Evolutionary conservation across 106 monocot genomes (phyloP).

Genomic region (Vanilla planifolia): DNA sequence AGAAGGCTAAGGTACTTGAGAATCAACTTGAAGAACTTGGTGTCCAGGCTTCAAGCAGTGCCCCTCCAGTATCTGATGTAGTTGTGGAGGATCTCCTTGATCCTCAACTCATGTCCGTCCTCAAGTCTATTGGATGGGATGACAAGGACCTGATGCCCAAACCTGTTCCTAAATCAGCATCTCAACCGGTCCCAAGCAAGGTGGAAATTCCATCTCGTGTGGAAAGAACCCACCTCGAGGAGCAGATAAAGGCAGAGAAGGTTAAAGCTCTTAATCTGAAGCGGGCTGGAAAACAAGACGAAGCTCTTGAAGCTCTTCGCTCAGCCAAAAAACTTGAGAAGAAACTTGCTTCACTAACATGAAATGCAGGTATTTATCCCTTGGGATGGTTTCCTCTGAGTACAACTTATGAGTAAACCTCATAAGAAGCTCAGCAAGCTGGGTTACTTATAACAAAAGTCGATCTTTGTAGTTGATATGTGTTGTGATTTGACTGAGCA

Average conservation of each 20-base stretch:
- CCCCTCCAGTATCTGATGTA: conserved; percentile 14
- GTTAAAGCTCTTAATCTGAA: conserved; percentile 67
- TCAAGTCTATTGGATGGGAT: conserved; percentile 79
- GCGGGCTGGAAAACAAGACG: conserved; percentile 67
- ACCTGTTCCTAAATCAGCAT: conserved; percentile 20
- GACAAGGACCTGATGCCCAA: conserved; percentile 32
- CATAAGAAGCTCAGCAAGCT: too few relatives aligned
- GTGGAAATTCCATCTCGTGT: background rate
- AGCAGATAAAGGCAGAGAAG: conserved; percentile 85
- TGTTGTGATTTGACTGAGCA: too few relatives aligned
- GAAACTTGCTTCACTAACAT: conserved; percentile 39
- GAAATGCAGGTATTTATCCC: background rate
- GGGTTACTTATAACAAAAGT: too few relatives aligned
- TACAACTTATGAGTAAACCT: too few relatives aligned
- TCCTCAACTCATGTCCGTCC: conserved; percentile 80
- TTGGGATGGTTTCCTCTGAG: too few relatives aligned
- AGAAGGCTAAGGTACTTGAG: conserved; percentile 75
- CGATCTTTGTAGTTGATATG: too few relatives aligned
- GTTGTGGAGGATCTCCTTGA: conserved; percentile 62
- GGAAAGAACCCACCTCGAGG: conserved; percentile 53
- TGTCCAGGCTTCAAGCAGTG: conserved; percentile 21
- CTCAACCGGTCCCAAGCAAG: conserved; percentile 4
- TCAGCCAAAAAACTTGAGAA: conserved; percentile 72
- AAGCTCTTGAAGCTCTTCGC: conserved; percentile 88
- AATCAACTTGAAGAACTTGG: conserved; percentile 59